Percentiles rank a stretch among this genome's conserved stretches.
Evolutionary conservation across 2,329 filamentous ascomycete species (phyloP).

Genomic region (Pseudocercospora fijiensis): DNA sequence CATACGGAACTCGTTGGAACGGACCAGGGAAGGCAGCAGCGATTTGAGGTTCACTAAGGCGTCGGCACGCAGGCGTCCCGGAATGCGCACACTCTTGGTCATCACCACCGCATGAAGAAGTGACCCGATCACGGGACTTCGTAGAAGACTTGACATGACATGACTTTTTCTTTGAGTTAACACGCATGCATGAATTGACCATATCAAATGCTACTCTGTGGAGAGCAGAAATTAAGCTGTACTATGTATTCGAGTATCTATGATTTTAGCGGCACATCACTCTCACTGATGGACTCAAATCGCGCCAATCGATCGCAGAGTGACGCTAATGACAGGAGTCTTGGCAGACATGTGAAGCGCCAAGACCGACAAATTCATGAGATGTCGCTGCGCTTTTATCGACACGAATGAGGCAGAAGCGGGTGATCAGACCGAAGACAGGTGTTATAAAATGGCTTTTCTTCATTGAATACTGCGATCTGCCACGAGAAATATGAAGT

Average conservation of each 20-base stretch:
- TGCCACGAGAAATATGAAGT: no score
- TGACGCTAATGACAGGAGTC: background rate
- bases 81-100: background rate
- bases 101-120: background rate
- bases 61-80: slow-evolving; percentile 8
- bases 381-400: background rate
- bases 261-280: background rate
- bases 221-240: background rate
- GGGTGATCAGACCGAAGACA: no score
- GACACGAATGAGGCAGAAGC: background rate
- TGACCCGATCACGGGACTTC: background rate
- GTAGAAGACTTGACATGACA: slow-evolving; percentile 1
- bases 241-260: background rate
- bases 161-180: background rate
- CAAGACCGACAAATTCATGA: background rate
- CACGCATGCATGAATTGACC: slow-evolving; percentile 1
- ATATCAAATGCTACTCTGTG: background rate
- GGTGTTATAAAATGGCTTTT: no score
- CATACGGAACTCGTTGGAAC: background rate
- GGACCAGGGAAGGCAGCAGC: background rate
- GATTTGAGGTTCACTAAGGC: background rate
- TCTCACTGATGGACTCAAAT: background rate
- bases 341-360: background rate
- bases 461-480: no score
- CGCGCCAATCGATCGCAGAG: background rate